Percentiles rank a stretch among this genome's conserved stretches.
These are phyloP conservation scores for Ophiorrhiza pumila DNA, from an alignment of 257 asterid species.

Conservation along the genomic window DNA sequence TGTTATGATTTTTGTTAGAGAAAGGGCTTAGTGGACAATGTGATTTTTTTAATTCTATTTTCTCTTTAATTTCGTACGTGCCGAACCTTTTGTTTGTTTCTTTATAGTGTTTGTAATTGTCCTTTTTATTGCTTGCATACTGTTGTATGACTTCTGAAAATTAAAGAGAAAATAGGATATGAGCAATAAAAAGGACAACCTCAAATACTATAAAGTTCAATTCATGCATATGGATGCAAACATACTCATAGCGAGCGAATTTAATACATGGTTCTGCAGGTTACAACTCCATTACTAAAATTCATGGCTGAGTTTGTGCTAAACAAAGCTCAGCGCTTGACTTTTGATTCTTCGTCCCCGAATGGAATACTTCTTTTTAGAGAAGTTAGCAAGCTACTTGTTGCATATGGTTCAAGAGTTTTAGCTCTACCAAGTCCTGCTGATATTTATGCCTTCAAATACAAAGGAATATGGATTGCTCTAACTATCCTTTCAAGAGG, in stretches of 20 bases:
- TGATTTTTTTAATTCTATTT: background rate
- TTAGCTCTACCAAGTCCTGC: conserved; percentile 67
- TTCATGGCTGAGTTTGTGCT: conserved; percentile 92
- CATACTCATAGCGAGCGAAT: background rate
- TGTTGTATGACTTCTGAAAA: background rate
- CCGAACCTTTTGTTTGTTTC: background rate
- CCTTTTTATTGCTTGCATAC: background rate
- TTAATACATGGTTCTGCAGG: conserved; percentile 43
- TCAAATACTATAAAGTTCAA: too few relatives aligned
- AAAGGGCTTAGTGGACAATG: background rate
- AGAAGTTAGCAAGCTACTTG: conserved; percentile 96
- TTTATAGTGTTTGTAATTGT: background rate
- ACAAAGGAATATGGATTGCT: conserved; percentile 97
- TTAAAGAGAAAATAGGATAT: too few relatives aligned
- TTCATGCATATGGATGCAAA: background rate
- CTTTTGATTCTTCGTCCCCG: conserved; percentile 94
- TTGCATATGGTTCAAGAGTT: conserved; percentile 85
- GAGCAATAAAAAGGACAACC: too few relatives aligned
- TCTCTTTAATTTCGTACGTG: background rate
- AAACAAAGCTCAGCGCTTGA: conserved; percentile 90
- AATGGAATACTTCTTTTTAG: conserved; percentile 96
- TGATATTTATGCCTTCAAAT: conserved; percentile 85
- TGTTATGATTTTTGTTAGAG: background rate
- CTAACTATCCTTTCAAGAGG: conserved; percentile 84
- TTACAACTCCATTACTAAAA: conserved; percentile 89